phyloP scores from a whole-genome alignment of 176 grass and related monocot species.

The Zoysia japonica region DNA sequence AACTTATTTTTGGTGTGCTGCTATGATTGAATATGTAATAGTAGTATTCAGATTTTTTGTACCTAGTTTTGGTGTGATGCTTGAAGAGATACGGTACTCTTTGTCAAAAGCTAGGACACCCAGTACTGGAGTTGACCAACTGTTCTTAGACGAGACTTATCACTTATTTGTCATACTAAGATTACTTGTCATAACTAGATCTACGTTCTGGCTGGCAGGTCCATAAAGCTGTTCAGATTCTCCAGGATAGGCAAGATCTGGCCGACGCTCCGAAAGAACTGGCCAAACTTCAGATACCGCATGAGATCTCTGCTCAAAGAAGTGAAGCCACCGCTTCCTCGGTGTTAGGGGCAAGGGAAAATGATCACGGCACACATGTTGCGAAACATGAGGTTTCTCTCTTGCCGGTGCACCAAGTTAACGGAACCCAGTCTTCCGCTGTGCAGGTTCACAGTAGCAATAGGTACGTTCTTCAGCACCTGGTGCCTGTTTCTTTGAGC shows the following conservation, averaged over 20 bases:
- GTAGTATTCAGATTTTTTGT: conserved; percentile 11
- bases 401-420: conserved; percentile 57
- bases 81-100: background rate
- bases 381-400: conserved; percentile 69
- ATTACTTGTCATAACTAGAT: background rate
- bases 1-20: background rate
- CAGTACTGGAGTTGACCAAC: too few species aligned
- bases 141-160: too few species aligned
- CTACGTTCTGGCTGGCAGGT: conserved; percentile 57
- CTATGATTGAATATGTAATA: background rate
- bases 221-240: conserved; percentile 68
- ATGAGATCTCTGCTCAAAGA: conserved; percentile 55
- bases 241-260: conserved; percentile 80
- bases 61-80: background rate
- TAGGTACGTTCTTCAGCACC: conserved; percentile 54
- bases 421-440: conserved; percentile 34
- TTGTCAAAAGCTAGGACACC: too few species aligned
- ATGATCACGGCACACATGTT: conserved; percentile 53
- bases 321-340: conserved; percentile 44
- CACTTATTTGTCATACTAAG: too few species aligned
- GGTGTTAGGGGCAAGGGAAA: conserved; percentile 42
- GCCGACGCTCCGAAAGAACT: conserved; percentile 70
- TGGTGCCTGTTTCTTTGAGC: conserved; percentile 45
- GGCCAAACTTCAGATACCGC: conserved; percentile 63
- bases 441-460: conserved; percentile 43